phyloP scores from a whole-genome alignment of 345 rosid genomes.

The Excoecaria agallocha region DNA sequence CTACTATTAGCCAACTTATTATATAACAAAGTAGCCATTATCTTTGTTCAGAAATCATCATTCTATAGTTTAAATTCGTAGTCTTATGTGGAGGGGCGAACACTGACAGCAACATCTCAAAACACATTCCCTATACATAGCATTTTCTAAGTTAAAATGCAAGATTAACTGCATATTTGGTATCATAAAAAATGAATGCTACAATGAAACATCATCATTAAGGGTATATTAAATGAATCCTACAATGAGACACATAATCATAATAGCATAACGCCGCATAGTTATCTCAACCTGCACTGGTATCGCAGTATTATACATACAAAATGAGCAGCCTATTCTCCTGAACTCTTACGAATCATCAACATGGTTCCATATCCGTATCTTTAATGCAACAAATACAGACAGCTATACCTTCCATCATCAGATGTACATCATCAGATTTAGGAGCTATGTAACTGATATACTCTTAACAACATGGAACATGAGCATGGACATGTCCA shows the following conservation, averaged over 20 bases:
- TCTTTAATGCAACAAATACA: neutral
- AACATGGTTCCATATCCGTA: neutral
- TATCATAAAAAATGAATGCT: neutral
- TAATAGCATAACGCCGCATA: neutral
- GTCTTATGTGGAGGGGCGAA: too few relatives aligned
- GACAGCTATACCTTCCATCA: neutral
- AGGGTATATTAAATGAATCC: neutral
- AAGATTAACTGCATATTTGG: neutral
- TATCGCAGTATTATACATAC: neutral
- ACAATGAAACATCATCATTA: neutral
- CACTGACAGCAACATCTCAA: neutral
- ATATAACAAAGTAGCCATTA: too few relatives aligned
- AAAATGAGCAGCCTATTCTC: neutral
- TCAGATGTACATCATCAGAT: constrained; percentile 2
- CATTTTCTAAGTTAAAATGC: neutral
- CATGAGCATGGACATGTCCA: neutral
- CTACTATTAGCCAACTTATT: too few relatives aligned
- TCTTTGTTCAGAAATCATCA: too few relatives aligned
- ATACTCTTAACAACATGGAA: neutral
- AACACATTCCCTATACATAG: neutral
- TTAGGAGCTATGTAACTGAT: neutral
- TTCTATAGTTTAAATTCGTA: too few relatives aligned
- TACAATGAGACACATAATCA: neutral
- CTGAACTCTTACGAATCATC: neutral
- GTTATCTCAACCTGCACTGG: neutral